Base-by-base conservation (phyloP, 2,329 filamentous ascomycete genomes). In the Epichloe aotearoae region DNA sequence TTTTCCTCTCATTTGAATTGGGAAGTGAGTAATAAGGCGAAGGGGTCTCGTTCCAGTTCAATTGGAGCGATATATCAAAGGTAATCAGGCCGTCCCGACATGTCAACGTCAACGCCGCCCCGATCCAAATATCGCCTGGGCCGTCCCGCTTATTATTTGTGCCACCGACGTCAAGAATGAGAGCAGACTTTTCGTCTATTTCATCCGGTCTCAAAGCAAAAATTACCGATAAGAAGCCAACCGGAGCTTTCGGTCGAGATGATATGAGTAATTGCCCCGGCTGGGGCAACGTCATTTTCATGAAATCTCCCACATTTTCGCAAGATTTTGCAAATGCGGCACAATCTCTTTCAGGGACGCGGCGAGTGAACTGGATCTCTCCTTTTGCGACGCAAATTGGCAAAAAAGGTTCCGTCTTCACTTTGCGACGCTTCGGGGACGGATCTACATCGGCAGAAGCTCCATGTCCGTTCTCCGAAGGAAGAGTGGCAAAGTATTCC, bases 41-140 rank as follows among this genome's bases (percentile, higher is more conserved):
- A 3, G 56, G 57, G 0, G 69, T 68, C 30, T 66, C 59, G 52
- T 73, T 73, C 72, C 73, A 76, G 34, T 68, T 64, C 15, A 74
- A 57, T 20, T 62, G 55, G 30, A 72, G 58, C 3, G 53, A 55
- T 37, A 74, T 56, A 12, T 55, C 57, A 23, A 73, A 34, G 3
- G 53, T 55, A 3, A 66, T 59, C 45, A 54, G 52, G 2, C 53
- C 57, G 6, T 56, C 56, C 5, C 53, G 56, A 47, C 59, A 58
- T 8, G 66, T 55, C 14, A 73, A 50, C 4, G 50, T 49, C 19
- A 71, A 50, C 34, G 64, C 56, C 4, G 66, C 56, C 5, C 53
- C 56, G 8, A 58, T 59, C 68, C 69, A 72, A 1, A 74, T 55
- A 6, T 57, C 58, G n/a, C 67, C 66, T 5, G 61, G 56, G 1